A percentile compares a stretch with the other conserved stretches of the same genome.
These are phyloP conservation scores for Chaetothyriales sp. DNA, from an alignment of 2,329 filamentous ascomycete genomes.

Conservation along the genomic window DNA sequence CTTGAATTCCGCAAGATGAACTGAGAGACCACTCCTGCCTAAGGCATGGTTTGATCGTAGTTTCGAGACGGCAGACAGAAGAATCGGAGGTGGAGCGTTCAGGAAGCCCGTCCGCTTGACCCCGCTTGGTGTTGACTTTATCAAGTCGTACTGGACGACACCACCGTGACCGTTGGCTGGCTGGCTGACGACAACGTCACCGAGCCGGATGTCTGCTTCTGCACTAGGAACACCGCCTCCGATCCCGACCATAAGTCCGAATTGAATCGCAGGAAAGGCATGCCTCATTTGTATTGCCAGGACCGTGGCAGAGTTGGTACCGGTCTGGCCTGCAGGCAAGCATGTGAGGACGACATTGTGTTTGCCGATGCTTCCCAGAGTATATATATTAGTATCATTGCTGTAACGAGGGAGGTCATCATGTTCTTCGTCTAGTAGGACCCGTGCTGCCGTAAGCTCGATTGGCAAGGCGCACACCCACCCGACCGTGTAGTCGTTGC, in stretches of 20 bases:
- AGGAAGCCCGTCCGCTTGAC: conserved; percentile 1
- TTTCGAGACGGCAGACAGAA: conserved; percentile 4
- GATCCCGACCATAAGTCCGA: conserved; percentile 19
- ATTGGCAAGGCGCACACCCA: conserved; percentile 19
- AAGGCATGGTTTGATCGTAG: too few relatives aligned
- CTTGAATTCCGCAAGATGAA: too few relatives aligned
- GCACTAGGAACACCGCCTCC: conserved; percentile 17
- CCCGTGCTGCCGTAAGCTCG: conserved; percentile 19
- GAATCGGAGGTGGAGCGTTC: too few relatives aligned
- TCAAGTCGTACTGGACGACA: conserved; percentile 15
- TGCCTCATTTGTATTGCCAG: conserved; percentile 12
- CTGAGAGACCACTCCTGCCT: too few relatives aligned
- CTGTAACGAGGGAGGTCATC: conserved; percentile 2
- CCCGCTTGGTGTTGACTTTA: conserved; percentile 5
- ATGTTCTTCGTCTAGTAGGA: conserved; percentile 17
- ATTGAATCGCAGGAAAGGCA: conserved; percentile 13
- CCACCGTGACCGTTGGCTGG: conserved; percentile 13
- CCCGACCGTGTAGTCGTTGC: conserved; percentile 19
- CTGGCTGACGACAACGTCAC: conserved; percentile 19
- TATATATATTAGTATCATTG: conserved; percentile 8
- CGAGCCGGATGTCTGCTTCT: conserved; percentile 14
- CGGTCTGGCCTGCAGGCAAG: conserved; percentile 11
- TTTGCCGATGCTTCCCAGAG: conserved; percentile 10
- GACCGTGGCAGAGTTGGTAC: conserved; percentile 14
- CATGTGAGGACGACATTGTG: conserved; percentile 15